These are phyloP conservation scores for Aquilaria agallochum DNA, from an alignment of 441 rosid genomes.

Conservation along the genomic window DNA sequence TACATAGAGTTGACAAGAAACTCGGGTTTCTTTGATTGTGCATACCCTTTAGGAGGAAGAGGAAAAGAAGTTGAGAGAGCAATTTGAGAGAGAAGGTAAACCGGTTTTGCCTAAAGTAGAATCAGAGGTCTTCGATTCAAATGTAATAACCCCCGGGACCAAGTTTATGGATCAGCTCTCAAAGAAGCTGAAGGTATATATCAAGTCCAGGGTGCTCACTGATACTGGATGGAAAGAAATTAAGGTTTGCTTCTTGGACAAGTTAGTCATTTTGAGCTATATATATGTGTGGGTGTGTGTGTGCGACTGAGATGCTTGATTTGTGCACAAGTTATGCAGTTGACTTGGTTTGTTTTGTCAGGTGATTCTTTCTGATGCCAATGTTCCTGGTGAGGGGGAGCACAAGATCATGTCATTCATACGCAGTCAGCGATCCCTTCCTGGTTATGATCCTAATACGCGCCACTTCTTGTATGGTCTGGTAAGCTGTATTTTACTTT, in stretches of 20 bases:
- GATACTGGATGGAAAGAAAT: conserved; percentile 22
- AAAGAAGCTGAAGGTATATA: conserved; percentile 9
- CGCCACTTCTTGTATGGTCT: conserved; percentile 24
- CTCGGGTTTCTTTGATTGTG: too few species aligned
- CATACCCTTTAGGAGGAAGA: conserved; percentile 10
- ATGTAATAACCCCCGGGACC: conserved; percentile 22
- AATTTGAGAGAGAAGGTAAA: conserved; percentile 21
- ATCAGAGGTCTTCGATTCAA: conserved; percentile 13
- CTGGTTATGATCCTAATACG: conserved; percentile 15
- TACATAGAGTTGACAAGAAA: too few species aligned
- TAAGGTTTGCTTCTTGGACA: conserved; percentile 11
- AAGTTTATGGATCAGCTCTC: conserved; percentile 14
- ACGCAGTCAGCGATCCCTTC: conserved; percentile 10
- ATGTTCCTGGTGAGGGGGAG: conserved; percentile 33
- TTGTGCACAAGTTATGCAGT: neutral
- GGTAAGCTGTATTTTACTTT: conserved; percentile 8
- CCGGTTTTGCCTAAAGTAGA: conserved; percentile 13
- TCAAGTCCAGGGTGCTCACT: conserved; percentile 3
- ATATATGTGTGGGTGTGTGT: neutral
- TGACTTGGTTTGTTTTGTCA: neutral
- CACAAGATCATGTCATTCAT: conserved; percentile 27
- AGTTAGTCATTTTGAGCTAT: too few species aligned
- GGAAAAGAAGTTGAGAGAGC: conserved; percentile 8
- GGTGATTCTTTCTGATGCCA: conserved; percentile 27
- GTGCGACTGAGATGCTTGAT: neutral